Conservation (phyloP, 75 land plant species). For the Cunninghamia lanceolata region DNA sequence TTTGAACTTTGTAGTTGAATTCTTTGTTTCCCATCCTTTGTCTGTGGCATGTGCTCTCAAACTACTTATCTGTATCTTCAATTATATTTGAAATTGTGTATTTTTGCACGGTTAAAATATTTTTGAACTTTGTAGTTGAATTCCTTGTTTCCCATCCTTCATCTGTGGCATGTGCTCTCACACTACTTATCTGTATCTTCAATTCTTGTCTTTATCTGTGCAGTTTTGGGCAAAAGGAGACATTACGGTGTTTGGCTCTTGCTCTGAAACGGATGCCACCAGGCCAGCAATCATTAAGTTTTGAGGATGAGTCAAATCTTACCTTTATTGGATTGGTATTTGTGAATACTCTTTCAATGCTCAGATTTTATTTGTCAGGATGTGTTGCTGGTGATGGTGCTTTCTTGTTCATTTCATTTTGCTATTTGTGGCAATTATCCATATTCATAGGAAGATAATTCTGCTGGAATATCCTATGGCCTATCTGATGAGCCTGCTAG, state of each 20-base stretch:
- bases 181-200: background rate
- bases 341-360: background rate
- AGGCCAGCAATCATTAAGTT: slow-evolving; percentile 63
- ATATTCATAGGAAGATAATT: background rate
- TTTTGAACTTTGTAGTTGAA: background rate
- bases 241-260: slow-evolving; percentile 87
- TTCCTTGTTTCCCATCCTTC: background rate
- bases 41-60: background rate
- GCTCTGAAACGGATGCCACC: slow-evolving; percentile 82
- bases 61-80: background rate
- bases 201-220: slow-evolving; percentile 5
- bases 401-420: background rate
- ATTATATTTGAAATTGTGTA: background rate
- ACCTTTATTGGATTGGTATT: slow-evolving; percentile 97
- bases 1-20: background rate
- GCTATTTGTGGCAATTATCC: background rate
- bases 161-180: background rate
- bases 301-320: slow-evolving; percentile 80
- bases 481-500: background rate
- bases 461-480: background rate
- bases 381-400: background rate
- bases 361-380: background rate
- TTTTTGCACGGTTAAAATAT: background rate
- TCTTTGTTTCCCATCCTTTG: background rate
- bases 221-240: slow-evolving; percentile 90